Evolutionary conservation across 177 flowering plant genomes (phyloP).

Genomic region (Tripterygium wilfordii): DNA sequence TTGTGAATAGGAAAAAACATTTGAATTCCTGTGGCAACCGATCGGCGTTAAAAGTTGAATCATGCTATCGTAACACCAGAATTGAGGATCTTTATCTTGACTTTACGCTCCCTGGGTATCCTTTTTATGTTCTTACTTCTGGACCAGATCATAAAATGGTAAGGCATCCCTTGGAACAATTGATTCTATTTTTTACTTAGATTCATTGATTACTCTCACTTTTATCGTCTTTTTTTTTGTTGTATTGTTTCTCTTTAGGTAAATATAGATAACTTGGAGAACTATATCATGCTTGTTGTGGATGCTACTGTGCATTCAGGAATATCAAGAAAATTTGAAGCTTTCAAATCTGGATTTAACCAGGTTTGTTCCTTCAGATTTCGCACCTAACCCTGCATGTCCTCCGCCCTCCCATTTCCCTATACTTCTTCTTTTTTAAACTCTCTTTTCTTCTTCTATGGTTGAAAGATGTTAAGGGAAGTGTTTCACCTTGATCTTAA

Average conservation of each 20-base stretch:
- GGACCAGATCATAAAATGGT: conserved; percentile 47
- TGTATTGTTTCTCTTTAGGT: conserved; percentile 56
- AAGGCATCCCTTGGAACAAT: conserved; percentile 8
- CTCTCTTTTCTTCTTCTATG: too few species aligned
- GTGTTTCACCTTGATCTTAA: too few species aligned
- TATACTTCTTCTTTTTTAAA: too few species aligned
- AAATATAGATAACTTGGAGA: conserved; percentile 58
- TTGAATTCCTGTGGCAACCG: conserved; percentile 18
- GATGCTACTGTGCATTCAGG: conserved; percentile 80
- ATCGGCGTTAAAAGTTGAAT: conserved; percentile 15
- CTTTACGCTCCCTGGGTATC: conserved; percentile 90
- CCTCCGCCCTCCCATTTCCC: too few species aligned
- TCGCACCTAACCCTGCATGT: too few species aligned
- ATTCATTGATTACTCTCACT: conserved; percentile 6
- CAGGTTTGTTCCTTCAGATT: conserved; percentile 51
- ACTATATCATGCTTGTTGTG: conserved; percentile 56
- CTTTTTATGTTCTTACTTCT: conserved; percentile 52
- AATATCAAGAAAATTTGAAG: conserved; percentile 78
- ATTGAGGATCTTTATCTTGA: conserved; percentile 91
- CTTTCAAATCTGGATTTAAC: conserved; percentile 85
- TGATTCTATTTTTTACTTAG: conserved; percentile 4
- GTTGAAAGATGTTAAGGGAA: too few species aligned
- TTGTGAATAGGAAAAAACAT: conserved; percentile 41
- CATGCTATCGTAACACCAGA: conserved; percentile 37
- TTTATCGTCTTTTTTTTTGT: too few species aligned